A percentile compares a stretch with the other conserved stretches of the same genome.
Conservation (phyloP, 1,284 basidiomycete genomes). For the Trichosporon ovoides region DNA sequence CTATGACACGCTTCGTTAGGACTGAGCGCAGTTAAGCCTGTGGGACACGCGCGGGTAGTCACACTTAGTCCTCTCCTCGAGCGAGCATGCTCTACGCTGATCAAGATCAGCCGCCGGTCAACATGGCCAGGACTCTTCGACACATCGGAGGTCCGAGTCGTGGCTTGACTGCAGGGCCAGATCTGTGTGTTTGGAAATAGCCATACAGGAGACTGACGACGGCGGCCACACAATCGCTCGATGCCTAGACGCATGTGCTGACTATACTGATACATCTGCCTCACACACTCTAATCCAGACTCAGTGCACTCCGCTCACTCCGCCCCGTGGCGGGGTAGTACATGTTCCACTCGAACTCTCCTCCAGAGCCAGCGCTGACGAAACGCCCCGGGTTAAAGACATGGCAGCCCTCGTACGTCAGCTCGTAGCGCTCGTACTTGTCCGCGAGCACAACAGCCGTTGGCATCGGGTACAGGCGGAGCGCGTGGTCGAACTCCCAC, state of each 20-base stretch:
- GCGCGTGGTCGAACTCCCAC: conserved; percentile 85
- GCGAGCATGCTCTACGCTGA: too few relatives aligned
- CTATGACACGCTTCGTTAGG: too few relatives aligned
- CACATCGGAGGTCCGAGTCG: too few relatives aligned
- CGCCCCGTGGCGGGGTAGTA: conserved; percentile 62
- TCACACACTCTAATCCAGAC: conserved; percentile 12
- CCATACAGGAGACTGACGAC: too few relatives aligned
- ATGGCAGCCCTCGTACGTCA: conserved; percentile 97
- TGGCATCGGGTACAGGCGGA: conserved; percentile 91
- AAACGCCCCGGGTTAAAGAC: conserved; percentile 97
- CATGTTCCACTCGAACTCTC: conserved; percentile 71
- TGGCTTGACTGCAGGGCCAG: too few relatives aligned
- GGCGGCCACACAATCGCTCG: too few relatives aligned
- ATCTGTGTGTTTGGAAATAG: too few relatives aligned
- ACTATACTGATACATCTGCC: background rate
- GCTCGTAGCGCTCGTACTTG: conserved; percentile 90
- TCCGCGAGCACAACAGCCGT: conserved; percentile 93
- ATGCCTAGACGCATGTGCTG: background rate
- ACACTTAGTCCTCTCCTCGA: too few relatives aligned
- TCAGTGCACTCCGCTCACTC: conserved; percentile 40
- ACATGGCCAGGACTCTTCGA: too few relatives aligned
- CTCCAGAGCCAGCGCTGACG: conserved; percentile 56
- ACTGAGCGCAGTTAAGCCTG: too few relatives aligned
- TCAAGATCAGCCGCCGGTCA: too few relatives aligned
- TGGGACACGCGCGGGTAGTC: too few relatives aligned